Evolutionary conservation across 2,329 filamentous ascomycete genomes (phyloP).

Genomic region (Mollisia scopiformis): DNA sequence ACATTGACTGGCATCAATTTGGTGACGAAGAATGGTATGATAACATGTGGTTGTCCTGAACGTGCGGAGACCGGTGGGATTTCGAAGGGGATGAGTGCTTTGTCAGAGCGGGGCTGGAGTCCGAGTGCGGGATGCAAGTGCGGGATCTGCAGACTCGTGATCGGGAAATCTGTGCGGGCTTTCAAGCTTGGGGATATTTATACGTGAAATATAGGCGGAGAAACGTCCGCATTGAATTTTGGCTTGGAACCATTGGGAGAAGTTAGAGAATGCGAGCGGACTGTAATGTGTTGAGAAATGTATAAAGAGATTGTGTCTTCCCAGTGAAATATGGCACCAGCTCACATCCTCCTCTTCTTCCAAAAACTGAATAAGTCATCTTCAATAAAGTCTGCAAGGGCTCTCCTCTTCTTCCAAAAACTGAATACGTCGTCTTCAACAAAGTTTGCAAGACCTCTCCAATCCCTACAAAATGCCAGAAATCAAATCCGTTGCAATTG

Average conservation of each 20-base stretch:
- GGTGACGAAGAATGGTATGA: neutral
- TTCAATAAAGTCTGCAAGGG: neutral
- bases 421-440: neutral
- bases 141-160: slow-evolving; percentile 21
- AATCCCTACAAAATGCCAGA: slow-evolving; percentile 22
- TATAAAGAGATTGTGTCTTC: neutral
- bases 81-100: slow-evolving; percentile 15
- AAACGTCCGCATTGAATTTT: neutral
- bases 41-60: neutral
- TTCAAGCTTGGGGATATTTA: slow-evolving; percentile 1
- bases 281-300: neutral
- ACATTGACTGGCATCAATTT: neutral
- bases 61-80: slow-evolving; percentile 19
- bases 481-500: slow-evolving; percentile 27
- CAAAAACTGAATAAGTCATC: slow-evolving; percentile 1
- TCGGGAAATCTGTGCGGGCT: slow-evolving; percentile 16
- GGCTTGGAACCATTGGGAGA: neutral
- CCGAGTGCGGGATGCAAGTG: slow-evolving; percentile 3
- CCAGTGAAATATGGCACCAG: slow-evolving; percentile 2
- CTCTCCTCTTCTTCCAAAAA: slow-evolving; percentile 1
- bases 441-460: neutral
- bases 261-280: neutral
- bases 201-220: neutral
- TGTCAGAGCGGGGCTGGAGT: slow-evolving; percentile 10
- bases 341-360: slow-evolving; percentile 7